phyloP scores from a whole-genome alignment of 495 filamentous ascomycete genomes.

The Terfezia boudieri region DNA sequence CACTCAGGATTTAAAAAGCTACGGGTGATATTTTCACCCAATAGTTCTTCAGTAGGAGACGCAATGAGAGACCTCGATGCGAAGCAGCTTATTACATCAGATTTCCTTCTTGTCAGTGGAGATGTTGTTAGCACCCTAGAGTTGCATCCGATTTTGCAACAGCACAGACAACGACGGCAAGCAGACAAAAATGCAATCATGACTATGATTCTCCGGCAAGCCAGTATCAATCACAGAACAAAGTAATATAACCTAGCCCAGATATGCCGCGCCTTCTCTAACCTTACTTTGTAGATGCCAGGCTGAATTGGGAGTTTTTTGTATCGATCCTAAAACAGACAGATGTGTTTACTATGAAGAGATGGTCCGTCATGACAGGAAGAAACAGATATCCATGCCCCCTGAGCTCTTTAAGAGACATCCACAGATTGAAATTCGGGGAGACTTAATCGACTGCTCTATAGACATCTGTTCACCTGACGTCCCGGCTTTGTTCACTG shows the following conservation, averaged over 20 bases:
- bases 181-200: slow-evolving; percentile 90
- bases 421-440: slow-evolving; percentile 52
- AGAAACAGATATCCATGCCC: slow-evolving; percentile 43
- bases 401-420: slow-evolving; percentile 41
- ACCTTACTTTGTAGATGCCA: slow-evolving; percentile 22
- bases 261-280: background rate
- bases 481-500: slow-evolving; percentile 81
- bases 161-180: slow-evolving; percentile 58
- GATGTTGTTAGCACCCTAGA: slow-evolving; percentile 84
- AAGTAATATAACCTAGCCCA: slow-evolving; percentile 22
- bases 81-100: slow-evolving; percentile 61
- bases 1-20: slow-evolving; percentile 70
- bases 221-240: slow-evolving; percentile 48
- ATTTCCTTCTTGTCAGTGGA: slow-evolving; percentile 82
- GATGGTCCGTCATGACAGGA: slow-evolving; percentile 27
- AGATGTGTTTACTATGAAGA: slow-evolving; percentile 90
- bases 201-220: slow-evolving; percentile 80
- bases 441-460: slow-evolving; percentile 79
- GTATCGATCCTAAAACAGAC: slow-evolving; percentile 57
- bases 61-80: slow-evolving; percentile 86
- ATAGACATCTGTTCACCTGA: slow-evolving; percentile 98
- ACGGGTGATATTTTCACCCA: slow-evolving; percentile 66
- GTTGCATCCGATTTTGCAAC: slow-evolving; percentile 53
- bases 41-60: slow-evolving; percentile 67
- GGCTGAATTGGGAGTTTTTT: slow-evolving; percentile 56